A percentile compares a stretch with the other conserved stretches of the same genome.
These are phyloP conservation scores for Phaeosphaeriaceae sp. DNA, from an alignment of 2,329 filamentous ascomycete species.

Conservation along the genomic window DNA sequence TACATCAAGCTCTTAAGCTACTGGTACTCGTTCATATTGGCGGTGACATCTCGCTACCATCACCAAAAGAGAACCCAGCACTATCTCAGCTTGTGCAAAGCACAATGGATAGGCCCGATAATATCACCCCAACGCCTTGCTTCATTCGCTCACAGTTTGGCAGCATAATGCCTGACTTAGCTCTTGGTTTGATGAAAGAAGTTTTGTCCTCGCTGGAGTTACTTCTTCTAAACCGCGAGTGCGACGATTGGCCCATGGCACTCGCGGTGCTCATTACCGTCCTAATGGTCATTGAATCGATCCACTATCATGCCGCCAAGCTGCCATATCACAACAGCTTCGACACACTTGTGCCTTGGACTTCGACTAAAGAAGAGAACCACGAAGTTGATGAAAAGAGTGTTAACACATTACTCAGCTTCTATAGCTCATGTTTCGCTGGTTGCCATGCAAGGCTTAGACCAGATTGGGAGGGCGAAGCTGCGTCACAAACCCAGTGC, in stretches of 20 bases:
- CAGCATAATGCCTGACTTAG: conserved; percentile 41
- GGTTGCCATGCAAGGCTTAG: conserved; percentile 39
- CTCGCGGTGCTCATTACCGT: conserved; percentile 42
- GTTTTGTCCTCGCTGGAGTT: conserved; percentile 42
- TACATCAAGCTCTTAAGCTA: conserved; percentile 46
- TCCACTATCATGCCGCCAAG: conserved; percentile 49
- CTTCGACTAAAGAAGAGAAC: conserved; percentile 9
- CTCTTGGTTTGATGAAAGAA: conserved; percentile 38
- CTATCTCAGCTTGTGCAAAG: conserved; percentile 25
- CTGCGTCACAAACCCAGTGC: background rate
- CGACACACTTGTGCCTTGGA: background rate
- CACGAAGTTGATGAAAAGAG: conserved; percentile 30
- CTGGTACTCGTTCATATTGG: conserved; percentile 49
- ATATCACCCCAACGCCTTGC: conserved; percentile 41
- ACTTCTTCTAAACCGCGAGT: conserved; percentile 37
- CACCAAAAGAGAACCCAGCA: conserved; percentile 17
- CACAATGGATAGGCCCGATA: conserved; percentile 22
- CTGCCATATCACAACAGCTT: conserved; percentile 39
- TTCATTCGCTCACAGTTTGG: conserved; percentile 50
- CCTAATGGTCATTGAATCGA: conserved; percentile 47
- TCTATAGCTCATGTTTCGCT: conserved; percentile 44
- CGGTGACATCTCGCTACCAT: conserved; percentile 42
- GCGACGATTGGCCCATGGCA: conserved; percentile 41
- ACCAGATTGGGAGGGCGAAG: conserved; percentile 39
- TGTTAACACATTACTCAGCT: conserved; percentile 35